Base-by-base conservation (phyloP, 2,329 filamentous ascomycete species). In the Arthrobotrys pseudoclavata region DNA sequence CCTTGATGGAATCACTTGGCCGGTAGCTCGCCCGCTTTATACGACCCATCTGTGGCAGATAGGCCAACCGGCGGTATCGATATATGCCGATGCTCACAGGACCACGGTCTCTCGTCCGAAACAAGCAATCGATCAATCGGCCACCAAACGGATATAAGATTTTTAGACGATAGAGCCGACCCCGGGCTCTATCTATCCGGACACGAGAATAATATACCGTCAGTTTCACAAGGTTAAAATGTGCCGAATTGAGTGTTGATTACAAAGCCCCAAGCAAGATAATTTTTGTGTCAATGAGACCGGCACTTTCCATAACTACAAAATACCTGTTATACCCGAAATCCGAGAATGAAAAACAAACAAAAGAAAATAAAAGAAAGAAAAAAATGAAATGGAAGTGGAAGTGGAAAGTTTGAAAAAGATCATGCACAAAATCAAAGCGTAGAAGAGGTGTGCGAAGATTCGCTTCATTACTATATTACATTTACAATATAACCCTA, bases 391-490 rank as follows among this genome's bases (percentile, higher is more conserved):
- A n/a, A 62, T 10, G 34, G 9, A 20, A 20, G 24, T 18, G 26
- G 29, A 34, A 42, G 2, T 4, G n/a, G 40, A 45, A 29, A 20
- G 3, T 12, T 15, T 40, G 7, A 40, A 40, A 62, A 29, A 47
- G 37, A n/a, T 6, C 9, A 42, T 20, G n/a, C 42, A 48, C 34
- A 45, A 47, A 62, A 20, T 12, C 1, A 29, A 62, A 26, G 42
- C 26, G 7, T 62, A 29, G 22, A 26, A 45, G 22, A 18, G 1
- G n/a, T 29, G 18, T 26, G 24, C 40, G 47, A 42, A 69, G 52
- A 52, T n/a, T 63, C 45, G 53, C 60, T 76, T 62, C 64, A 76
- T 69, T 62, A 69, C n/a, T 53, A 68, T 69, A 64, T 74, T 68
- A 67, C 50, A 67, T 57, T 22, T 62, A 53, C 26, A 62, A 26